Evolutionary conservation across 2,329 filamentous ascomycete species (phyloP).

Genomic region (Aureobasidium sp.): DNA sequence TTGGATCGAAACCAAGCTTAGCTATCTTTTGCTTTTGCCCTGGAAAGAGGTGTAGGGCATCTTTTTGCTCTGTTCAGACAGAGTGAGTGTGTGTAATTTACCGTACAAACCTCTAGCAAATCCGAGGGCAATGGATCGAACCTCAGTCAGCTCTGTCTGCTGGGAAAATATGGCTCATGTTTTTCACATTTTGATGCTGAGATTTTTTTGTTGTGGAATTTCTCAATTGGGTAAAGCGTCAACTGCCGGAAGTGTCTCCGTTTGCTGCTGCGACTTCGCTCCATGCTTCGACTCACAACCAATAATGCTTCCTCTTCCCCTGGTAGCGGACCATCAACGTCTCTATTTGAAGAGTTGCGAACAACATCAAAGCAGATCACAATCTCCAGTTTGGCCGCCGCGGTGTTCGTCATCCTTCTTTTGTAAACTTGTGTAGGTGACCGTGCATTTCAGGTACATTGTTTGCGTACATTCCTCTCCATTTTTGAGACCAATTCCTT

Average conservation of each 20-base stretch:
- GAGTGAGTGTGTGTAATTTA: neutral
- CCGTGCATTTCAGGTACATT: neutral
- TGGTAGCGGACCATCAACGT: neutral
- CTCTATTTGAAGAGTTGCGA: too few relatives aligned
- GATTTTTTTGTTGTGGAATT: neutral
- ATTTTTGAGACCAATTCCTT: neutral
- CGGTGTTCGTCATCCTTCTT: neutral
- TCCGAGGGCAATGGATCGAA: neutral
- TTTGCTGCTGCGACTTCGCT: neutral
- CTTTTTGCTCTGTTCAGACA: neutral
- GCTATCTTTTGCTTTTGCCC: conserved; percentile 13
- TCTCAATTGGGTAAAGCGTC: neutral
- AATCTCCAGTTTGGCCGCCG: too few relatives aligned
- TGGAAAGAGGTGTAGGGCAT: neutral
- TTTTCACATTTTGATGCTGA: neutral
- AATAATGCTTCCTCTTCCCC: neutral
- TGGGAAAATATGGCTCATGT: neutral
- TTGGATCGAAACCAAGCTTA: conserved; percentile 20
- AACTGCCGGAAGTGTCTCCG: neutral
- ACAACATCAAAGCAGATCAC: neutral
- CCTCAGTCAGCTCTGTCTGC: neutral
- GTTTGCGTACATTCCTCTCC: neutral
- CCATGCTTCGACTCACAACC: neutral
- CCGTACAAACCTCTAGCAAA: too few relatives aligned
- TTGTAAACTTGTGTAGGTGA: neutral